Percentiles rank a stretch among this genome's conserved stretches.
phyloP scores from a whole-genome alignment of 768 basidiomycete species.

The Suillus subaureus region DNA sequence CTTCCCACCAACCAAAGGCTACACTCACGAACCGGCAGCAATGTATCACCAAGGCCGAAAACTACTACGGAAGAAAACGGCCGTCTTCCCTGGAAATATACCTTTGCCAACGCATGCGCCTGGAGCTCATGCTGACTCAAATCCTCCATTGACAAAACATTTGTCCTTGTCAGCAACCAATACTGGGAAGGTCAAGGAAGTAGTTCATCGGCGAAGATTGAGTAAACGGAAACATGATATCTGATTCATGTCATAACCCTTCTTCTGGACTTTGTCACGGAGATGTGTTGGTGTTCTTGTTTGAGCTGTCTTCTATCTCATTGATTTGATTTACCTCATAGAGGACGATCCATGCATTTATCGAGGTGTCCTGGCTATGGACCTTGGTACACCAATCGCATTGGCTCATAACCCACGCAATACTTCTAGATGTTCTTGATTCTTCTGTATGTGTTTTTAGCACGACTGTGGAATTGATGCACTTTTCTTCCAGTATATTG shows the following conservation, averaged over 20 bases:
- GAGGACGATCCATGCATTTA: conserved; percentile 16
- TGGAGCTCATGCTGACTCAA: conserved; percentile 15
- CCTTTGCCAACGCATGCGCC: conserved; percentile 30
- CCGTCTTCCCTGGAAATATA: conserved; percentile 24
- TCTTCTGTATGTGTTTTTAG: conserved; percentile 3
- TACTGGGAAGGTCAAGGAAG: conserved; percentile 24
- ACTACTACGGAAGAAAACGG: conserved; percentile 26
- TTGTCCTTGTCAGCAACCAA: conserved; percentile 18
- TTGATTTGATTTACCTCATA: conserved; percentile 11
- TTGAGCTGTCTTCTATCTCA: conserved; percentile 25
- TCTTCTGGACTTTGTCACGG: conserved; percentile 15
- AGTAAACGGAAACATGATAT: conserved; percentile 35
- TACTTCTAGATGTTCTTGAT: conserved; percentile 2
- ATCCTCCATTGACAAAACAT: conserved; percentile 14
- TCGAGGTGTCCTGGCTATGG: conserved; percentile 1
- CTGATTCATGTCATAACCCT: conserved; percentile 17
- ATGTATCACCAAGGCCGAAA: conserved; percentile 21
- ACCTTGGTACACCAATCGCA: not conserved
- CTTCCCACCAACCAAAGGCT: conserved; percentile 2
- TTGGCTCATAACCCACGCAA: conserved; percentile 15
- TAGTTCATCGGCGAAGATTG: conserved; percentile 32
- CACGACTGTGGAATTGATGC: not conserved
- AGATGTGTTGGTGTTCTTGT: conserved; percentile 21
- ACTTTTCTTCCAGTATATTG: not conserved
- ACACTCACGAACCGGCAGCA: conserved; percentile 12